Base-by-base conservation (phyloP, 2,329 filamentous ascomycete genomes). In the Penicillium janthinellum region DNA sequence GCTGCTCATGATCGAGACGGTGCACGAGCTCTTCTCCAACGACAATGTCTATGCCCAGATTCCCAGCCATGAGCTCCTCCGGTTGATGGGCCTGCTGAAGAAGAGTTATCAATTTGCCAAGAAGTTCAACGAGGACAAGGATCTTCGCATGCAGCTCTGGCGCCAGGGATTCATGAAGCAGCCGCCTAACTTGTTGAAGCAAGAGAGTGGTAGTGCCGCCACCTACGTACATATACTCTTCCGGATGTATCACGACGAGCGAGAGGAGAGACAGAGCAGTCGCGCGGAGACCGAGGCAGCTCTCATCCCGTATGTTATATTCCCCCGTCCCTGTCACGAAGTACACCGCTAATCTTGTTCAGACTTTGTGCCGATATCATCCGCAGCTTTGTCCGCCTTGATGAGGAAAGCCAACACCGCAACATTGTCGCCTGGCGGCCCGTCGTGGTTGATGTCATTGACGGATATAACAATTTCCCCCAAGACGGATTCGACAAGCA, bases 101-200 rank as follows among this genome's bases (percentile, higher is more conserved):
- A 95, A 96, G 73, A 95, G 90, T 31, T 99, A 96, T 78, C 88
- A 96, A 60, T 99, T 99, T 68, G 95, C 96, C 47, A 93, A 96
- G 71, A 90, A 90, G 69, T 99, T 99, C 83, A 99, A 99, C 76
- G 92, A 92, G 64, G 93, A 99, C 78, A 96, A 96, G 77, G 95
- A 98, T 67, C 82, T 99, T 39, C 88, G 95, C 48, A 96, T 96
- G 84, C 87, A 91, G 17, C 83, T 99, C 17, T 99, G 96, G 92
- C 85, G 92, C 53, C 95, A 99, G 75, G 95, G 96, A 0, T 99
- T 99, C 83, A 99, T 99, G 95, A 96, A 96, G 79, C 95, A 99
- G 74, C 94, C 95, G 15, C 95, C 95, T 2, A 99, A 99, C 71
- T 83, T 99, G 12, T 84, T 99, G 34, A 99, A 99, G 80, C 95